phyloP scores from a whole-genome alignment of 1,284 basidiomycete genomes.

The Fomitopsis palustris region DNA sequence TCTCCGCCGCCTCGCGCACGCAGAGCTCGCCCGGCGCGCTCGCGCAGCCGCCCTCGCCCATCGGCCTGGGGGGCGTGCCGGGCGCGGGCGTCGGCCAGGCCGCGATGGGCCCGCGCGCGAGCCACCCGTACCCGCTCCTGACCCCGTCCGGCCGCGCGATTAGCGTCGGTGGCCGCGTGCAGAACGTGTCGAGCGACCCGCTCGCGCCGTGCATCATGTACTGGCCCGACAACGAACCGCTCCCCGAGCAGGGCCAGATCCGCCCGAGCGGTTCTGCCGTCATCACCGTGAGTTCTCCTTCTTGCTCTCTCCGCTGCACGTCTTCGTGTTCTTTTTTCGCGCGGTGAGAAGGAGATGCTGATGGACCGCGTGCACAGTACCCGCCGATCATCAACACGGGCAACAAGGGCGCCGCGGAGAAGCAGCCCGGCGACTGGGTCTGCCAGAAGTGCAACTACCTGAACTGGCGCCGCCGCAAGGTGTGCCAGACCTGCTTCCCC shows the following conservation, averaged over 20 bases:
- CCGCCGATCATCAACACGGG: constrained; percentile 88
- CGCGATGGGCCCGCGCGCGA: constrained; percentile 30
- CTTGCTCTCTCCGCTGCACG: neutral
- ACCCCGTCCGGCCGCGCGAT: constrained; percentile 77
- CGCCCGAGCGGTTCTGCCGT: constrained; percentile 54
- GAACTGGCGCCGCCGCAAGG: constrained; percentile 83
- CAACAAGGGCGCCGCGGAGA: constrained; percentile 79
- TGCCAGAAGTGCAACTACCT: constrained; percentile 81
- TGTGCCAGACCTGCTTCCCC: constrained; percentile 85
- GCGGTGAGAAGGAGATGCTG: neutral
- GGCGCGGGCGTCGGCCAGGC: neutral
- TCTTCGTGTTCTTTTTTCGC: constrained; percentile 1
- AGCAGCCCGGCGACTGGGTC: constrained; percentile 91
- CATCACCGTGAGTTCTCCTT: constrained; percentile 42
- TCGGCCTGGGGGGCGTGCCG: neutral
- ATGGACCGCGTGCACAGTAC: constrained; percentile 45
- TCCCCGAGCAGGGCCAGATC: constrained; percentile 74
- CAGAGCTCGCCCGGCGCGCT: constrained; percentile 1
- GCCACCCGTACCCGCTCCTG: constrained; percentile 53
- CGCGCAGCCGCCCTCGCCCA: neutral
- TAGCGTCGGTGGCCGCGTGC: constrained; percentile 68
- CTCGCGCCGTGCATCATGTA: constrained; percentile 73
- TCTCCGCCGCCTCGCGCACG: neutral
- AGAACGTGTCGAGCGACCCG: constrained; percentile 71
- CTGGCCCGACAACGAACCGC: constrained; percentile 82